Conservation (phyloP, 2,329 filamentous ascomycete species). For the Verticillium longisporum region DNA sequence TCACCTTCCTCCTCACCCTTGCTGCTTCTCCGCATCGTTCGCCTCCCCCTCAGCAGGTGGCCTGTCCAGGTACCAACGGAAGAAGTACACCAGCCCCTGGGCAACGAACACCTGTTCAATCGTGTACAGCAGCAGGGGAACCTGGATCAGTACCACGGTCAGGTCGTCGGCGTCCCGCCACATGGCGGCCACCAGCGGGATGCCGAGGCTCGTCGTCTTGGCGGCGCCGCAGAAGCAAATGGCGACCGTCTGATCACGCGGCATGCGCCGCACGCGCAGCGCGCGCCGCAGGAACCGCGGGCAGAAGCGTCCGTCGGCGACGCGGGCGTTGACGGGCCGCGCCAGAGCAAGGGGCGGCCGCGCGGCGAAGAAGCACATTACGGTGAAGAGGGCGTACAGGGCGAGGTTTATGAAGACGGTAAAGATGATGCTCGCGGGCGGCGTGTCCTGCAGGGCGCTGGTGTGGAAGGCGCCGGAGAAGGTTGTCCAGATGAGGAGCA, state of each 20-base stretch:
- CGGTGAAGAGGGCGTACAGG: conserved; percentile 55
- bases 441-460: conserved; percentile 51
- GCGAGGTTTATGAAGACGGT: conserved; percentile 61
- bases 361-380: conserved; percentile 49
- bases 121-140: conserved; percentile 56
- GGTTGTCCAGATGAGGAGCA: conserved; percentile 50
- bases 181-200: conserved; percentile 63
- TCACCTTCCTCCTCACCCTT: conserved; percentile 16
- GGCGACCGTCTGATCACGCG: conserved; percentile 57
- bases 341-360: conserved; percentile 30
- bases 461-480: conserved; percentile 62
- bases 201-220: conserved; percentile 65
- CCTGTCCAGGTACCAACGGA: conserved; percentile 35
- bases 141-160: conserved; percentile 51
- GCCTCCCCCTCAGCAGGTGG: not conserved
- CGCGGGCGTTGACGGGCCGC: conserved; percentile 21
- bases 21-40: not conserved
- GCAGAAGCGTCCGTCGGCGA: conserved; percentile 21
- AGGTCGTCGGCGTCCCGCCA: conserved; percentile 49
- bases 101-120: conserved; percentile 49
- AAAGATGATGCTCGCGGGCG: conserved; percentile 56
- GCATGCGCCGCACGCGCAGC: conserved; percentile 43
- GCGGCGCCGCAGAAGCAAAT: conserved; percentile 69
- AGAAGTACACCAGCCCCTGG: conserved; percentile 37
- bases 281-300: conserved; percentile 19